A percentile compares a stretch with the other conserved stretches of the same genome.
phyloP scores from a whole-genome alignment of 768 basidiomycete species.

The Suillus alpinus region DNA sequence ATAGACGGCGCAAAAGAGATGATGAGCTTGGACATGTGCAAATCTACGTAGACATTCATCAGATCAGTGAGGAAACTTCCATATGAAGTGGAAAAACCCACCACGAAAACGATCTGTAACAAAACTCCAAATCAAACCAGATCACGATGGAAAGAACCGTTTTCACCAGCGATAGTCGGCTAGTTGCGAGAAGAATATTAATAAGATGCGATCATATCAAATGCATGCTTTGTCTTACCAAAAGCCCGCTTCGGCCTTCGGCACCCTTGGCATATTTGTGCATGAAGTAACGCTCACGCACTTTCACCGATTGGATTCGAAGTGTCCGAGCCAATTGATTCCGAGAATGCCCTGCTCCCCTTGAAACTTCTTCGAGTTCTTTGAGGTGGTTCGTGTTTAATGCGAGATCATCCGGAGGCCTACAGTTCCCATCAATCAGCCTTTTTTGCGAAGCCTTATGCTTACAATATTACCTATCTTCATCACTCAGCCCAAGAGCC shows the following conservation, averaged over 20 bases:
- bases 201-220: conserved; percentile 4
- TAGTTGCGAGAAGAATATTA: conserved; percentile 12
- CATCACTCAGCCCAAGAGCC: conserved; percentile 50
- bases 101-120: conserved; percentile 52
- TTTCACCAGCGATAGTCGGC: conserved; percentile 19
- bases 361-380: conserved; percentile 53
- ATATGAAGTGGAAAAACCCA: conserved; percentile 27
- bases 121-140: conserved; percentile 37
- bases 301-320: conserved; percentile 35
- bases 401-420: conserved; percentile 34
- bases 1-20: conserved; percentile 68
- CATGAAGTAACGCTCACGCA: conserved; percentile 35
- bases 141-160: conserved; percentile 21
- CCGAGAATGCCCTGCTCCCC: conserved; percentile 48
- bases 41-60: conserved; percentile 29
- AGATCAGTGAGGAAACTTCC: conserved; percentile 2
- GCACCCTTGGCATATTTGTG: conserved; percentile 34
- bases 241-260: conserved; percentile 34
- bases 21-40: conserved; percentile 48
- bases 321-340: conserved; percentile 42
- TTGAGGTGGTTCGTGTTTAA: conserved; percentile 44
- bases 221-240: conserved; percentile 32
- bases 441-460: not conserved
- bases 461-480: conserved; percentile 47
- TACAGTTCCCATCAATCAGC: conserved; percentile 14